A percentile compares a stretch with the other conserved stretches of the same genome.
Evolutionary conservation across 192 early-diverging fungal species (phyloP).

Genomic region (Coemansia sp.): DNA sequence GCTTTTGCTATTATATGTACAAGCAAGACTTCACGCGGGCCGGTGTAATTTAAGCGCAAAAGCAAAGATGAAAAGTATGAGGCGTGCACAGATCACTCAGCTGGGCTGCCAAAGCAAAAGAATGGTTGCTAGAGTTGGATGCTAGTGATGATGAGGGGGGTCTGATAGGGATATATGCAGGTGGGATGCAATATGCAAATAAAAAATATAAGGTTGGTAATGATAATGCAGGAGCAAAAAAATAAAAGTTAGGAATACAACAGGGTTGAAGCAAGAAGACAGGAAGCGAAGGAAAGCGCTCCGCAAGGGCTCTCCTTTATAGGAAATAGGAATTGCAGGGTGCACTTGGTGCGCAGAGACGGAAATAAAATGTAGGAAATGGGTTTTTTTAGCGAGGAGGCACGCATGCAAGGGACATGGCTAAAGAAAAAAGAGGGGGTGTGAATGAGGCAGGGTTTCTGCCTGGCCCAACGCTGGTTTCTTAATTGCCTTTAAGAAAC

Average conservation of each 20-base stretch:
- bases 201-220: not conserved
- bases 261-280: not conserved
- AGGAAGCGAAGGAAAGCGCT: not conserved
- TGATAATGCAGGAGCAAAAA: not conserved
- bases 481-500: not conserved
- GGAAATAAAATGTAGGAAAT: not conserved
- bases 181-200: conserved; percentile 1
- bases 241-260: not conserved
- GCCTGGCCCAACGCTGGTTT: not conserved
- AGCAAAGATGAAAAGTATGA: not conserved
- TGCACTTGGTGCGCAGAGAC: not conserved
- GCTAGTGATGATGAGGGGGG: not conserved
- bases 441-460: not conserved
- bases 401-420: conserved; percentile 8
- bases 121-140: not conserved
- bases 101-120: not conserved
- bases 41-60: not conserved
- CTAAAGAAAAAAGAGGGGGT: not conserved
- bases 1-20: not conserved
- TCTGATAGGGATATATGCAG: conserved; percentile 4
- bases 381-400: not conserved
- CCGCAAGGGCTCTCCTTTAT: not conserved
- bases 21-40: not conserved
- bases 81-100: conserved; percentile 5
- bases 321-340: not conserved